phyloP scores from a whole-genome alignment of 805 yeast species.

The Candida silvicultrix region DNA sequence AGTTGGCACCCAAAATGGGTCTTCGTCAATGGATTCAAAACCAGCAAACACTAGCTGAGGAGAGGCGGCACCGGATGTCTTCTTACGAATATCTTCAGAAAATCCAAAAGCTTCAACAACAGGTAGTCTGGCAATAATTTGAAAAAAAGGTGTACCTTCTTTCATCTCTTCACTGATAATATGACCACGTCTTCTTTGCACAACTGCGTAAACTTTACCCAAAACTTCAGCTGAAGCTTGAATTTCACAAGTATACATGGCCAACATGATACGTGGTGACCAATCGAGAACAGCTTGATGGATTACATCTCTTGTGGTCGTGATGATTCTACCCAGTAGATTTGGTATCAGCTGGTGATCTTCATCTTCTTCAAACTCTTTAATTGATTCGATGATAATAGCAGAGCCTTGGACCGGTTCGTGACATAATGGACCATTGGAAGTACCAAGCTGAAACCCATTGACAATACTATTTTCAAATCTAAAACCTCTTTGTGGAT shows the following conservation, averaged over 20 bases:
- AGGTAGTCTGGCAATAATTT: slow-evolving; percentile 78
- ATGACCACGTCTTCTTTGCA: slow-evolving; percentile 80
- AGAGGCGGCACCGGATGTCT: slow-evolving; percentile 94
- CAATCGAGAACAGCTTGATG: slow-evolving; percentile 66
- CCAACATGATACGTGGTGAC: slow-evolving; percentile 88
- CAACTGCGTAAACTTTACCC: slow-evolving; percentile 93
- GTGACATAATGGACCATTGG: slow-evolving; percentile 82
- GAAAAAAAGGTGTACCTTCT: slow-evolving; percentile 96
- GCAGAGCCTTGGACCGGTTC: slow-evolving; percentile 86
- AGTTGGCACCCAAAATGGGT: slow-evolving; percentile 99
- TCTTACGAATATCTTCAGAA: slow-evolving; percentile 88
- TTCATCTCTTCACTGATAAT: slow-evolving; percentile 91
- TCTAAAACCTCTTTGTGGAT: slow-evolving; percentile 20
- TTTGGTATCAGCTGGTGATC: slow-evolving; percentile 32
- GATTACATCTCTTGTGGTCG: slow-evolving; percentile 66
- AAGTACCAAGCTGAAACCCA: slow-evolving; percentile 79
- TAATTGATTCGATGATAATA: slow-evolving; percentile 36
- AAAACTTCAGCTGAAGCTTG: slow-evolving; percentile 93
- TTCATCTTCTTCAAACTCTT: slow-evolving; percentile 24
- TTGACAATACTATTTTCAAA: slow-evolving; percentile 62
- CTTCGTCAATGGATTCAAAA: slow-evolving; percentile 77
- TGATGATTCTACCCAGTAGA: slow-evolving; percentile 65
- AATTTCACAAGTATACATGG: slow-evolving; percentile 90
- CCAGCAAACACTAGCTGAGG: slow-evolving; percentile 94
- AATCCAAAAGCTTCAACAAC: slow-evolving; percentile 96